These are phyloP conservation scores for Pseudoperonospora humuli DNA, from an alignment of 352 stramenopile species.

Conservation along the genomic window DNA sequence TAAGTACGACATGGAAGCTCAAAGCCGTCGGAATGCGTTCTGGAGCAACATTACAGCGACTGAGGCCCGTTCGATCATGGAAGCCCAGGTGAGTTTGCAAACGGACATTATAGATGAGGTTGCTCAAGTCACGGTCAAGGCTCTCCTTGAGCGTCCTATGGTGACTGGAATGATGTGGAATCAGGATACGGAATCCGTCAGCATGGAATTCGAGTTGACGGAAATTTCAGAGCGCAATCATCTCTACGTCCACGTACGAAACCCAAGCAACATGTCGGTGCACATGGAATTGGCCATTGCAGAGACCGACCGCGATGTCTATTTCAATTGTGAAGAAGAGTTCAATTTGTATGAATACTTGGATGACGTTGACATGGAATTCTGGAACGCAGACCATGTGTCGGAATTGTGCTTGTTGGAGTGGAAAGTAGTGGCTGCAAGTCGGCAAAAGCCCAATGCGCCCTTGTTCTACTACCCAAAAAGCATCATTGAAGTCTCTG, in stretches of 20 bases:
- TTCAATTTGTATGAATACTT: not conserved
- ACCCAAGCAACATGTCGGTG: slow-evolving; percentile 42
- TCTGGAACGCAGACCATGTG: slow-evolving; percentile 2
- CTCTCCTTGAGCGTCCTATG: slow-evolving; percentile 26
- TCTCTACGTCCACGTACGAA: slow-evolving; percentile 29
- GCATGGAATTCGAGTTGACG: slow-evolving; percentile 30
- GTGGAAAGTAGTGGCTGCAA: slow-evolving; percentile 23
- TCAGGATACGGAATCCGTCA: not conserved
- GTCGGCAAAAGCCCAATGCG: slow-evolving; percentile 7
- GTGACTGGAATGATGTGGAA: slow-evolving; percentile 10
- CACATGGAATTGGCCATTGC: slow-evolving; percentile 42
- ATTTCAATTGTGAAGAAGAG: slow-evolving; percentile 36
- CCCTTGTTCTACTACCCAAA: slow-evolving; percentile 33
- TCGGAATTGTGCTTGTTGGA: slow-evolving; percentile 28
- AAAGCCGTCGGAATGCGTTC: slow-evolving; percentile 25
- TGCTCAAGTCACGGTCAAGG: slow-evolving; percentile 23
- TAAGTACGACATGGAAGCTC: slow-evolving; percentile 22
- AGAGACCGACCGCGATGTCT: slow-evolving; percentile 27
- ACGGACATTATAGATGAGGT: slow-evolving; percentile 31
- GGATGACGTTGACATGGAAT: not conserved
- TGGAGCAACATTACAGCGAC: slow-evolving; percentile 15
- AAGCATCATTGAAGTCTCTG: slow-evolving; percentile 18
- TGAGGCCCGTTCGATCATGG: slow-evolving; percentile 1
- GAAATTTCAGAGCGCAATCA: slow-evolving; percentile 25
- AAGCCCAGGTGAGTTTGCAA: slow-evolving; percentile 25